Evolutionary conservation across 2,329 filamentous ascomycete species (phyloP).

Genomic region (Cordyceps farinosa): DNA sequence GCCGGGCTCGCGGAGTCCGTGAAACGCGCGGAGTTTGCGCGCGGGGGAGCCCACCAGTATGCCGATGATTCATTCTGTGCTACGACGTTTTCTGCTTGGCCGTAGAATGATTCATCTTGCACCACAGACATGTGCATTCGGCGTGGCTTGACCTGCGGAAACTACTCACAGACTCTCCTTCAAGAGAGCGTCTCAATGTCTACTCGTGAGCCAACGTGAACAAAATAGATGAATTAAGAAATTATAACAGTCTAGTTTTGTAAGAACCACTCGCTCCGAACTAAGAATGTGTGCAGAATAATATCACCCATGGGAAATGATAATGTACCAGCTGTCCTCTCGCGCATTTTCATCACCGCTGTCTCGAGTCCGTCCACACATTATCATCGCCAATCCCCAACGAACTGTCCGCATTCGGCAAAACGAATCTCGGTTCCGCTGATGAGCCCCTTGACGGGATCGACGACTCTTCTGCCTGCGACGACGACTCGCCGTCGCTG

Average conservation of each 20-base stretch:
- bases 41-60: not conserved
- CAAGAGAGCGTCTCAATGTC: no score
- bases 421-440: conserved; percentile 25
- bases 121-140: no score
- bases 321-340: not conserved
- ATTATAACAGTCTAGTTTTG: conserved; percentile 10
- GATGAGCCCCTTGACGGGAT: conserved; percentile 19
- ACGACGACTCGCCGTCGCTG: conserved; percentile 21
- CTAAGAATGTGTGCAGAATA: conserved; percentile 1
- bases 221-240: not conserved
- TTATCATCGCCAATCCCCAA: conserved; percentile 39
- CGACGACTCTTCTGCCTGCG: conserved; percentile 24
- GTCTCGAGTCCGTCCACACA: conserved; percentile 32
- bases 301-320: conserved; percentile 6
- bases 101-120: no score
- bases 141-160: no score
- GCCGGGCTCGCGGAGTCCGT: not conserved
- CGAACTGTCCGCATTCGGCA: conserved; percentile 35
- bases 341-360: not conserved
- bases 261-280: not conserved
- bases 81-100: no score
- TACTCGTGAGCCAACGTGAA: no score
- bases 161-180: no score
- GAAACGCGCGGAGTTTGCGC: not conserved
- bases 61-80: not conserved